Percentiles rank a stretch among this genome's conserved stretches.
Evolutionary conservation across 148 eudicot species (phyloP).

Genomic region (Suaeda aralocaspica): DNA sequence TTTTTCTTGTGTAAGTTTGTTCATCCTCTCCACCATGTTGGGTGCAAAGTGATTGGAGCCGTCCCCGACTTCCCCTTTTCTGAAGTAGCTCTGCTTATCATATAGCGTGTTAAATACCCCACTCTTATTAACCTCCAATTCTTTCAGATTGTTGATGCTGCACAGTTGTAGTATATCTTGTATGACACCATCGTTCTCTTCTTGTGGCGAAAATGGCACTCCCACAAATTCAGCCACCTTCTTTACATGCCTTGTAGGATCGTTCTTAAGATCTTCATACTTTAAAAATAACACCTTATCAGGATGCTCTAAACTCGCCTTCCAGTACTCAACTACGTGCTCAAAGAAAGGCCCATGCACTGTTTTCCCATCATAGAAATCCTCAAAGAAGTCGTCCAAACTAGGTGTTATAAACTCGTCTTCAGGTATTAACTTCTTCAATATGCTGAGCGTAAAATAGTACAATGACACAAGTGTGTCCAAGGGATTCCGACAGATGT

Average conservation of each 20-base stretch:
- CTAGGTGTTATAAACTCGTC: background rate
- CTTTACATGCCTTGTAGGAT: background rate
- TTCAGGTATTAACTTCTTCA: background rate
- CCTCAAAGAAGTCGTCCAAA: constrained; percentile 1
- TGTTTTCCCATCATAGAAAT: constrained; percentile 18
- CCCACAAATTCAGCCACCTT: background rate
- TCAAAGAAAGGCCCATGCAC: constrained; percentile 24
- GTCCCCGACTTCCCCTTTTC: constrained; percentile 26
- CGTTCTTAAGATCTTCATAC: constrained; percentile 30
- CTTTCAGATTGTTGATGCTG: constrained; percentile 16
- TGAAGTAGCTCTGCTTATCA: constrained; percentile 15
- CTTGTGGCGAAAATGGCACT: background rate
- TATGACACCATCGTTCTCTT: background rate
- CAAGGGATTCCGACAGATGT: too few relatives aligned
- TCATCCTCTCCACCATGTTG: background rate
- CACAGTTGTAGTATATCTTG: background rate
- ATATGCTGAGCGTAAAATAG: background rate
- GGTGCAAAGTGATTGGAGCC: constrained; percentile 9
- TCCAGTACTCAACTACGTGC: constrained; percentile 34
- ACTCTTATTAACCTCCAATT: constrained; percentile 29
- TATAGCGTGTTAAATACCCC: background rate
- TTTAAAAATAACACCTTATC: constrained; percentile 24
- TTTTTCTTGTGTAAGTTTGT: background rate
- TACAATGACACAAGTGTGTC: background rate
- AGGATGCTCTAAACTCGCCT: constrained; percentile 25